Evolutionary conservation across 2,329 filamentous ascomycete species (phyloP).

Genomic region (Penicillium fuscoglaucum): DNA sequence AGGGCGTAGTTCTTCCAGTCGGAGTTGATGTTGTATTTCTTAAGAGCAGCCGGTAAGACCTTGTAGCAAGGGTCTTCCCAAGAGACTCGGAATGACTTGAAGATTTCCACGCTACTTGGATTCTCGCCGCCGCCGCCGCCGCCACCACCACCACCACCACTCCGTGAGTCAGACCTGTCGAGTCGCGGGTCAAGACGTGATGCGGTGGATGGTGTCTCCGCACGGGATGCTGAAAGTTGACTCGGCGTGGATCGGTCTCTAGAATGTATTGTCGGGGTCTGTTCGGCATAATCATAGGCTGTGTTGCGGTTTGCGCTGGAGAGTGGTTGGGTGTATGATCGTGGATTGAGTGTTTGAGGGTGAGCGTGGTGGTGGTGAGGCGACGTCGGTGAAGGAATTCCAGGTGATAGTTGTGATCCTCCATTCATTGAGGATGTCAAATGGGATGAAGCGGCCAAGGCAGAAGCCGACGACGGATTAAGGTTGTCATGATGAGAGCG

Average conservation of each 20-base stretch:
- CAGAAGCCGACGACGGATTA: conserved; percentile 68
- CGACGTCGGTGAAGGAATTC: conserved; percentile 49
- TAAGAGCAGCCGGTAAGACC: conserved; percentile 89
- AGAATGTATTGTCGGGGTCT: conserved; percentile 31
- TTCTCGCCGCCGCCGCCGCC: conserved; percentile 1
- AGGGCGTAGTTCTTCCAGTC: conserved; percentile 97
- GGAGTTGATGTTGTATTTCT: conserved; percentile 97
- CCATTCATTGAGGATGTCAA: conserved; percentile 67
- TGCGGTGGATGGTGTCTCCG: conserved; percentile 33
- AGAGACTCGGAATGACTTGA: conserved; percentile 97
- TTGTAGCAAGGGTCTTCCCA: conserved; percentile 99
- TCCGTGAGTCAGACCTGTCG: conserved; percentile 31
- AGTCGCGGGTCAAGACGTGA: conserved; percentile 15
- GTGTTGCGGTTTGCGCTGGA: conserved; percentile 30
- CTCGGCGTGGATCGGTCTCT: conserved; percentile 38
- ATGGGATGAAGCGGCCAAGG: conserved; percentile 69
- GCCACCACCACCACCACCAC: conserved; percentile 21
- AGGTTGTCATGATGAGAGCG: conserved; percentile 60
- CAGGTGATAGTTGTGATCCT: conserved; percentile 54
- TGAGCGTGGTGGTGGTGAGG: conserved; percentile 42
- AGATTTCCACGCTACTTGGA: conserved; percentile 76
- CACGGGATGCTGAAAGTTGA: conserved; percentile 32
- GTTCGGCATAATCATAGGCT: conserved; percentile 43
- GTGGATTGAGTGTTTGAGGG: conserved; percentile 45
- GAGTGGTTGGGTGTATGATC: conserved; percentile 43